A percentile compares a stretch with the other conserved stretches of the same genome.
Evolutionary conservation across 257 asterid genomes (phyloP).

Genomic region (Schizonepeta tenuifolia): DNA sequence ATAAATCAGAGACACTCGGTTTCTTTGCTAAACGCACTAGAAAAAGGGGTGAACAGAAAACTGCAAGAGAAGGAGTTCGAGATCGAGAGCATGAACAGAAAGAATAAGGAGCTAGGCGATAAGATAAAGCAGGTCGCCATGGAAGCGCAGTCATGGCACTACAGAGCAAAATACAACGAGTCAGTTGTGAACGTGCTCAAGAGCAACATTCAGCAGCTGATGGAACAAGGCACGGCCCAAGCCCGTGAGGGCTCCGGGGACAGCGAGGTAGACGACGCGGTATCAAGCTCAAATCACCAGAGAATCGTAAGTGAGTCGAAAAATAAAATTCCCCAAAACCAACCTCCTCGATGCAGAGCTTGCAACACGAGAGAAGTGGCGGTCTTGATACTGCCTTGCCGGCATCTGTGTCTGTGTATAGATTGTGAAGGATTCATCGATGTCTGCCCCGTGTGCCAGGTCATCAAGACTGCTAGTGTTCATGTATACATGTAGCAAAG

Average conservation of each 20-base stretch:
- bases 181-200: constrained; percentile 58
- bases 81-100: constrained; percentile 58
- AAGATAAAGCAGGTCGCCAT: constrained; percentile 60
- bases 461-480: constrained; percentile 71
- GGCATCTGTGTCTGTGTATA: constrained; percentile 68
- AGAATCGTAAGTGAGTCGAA: constrained; percentile 32
- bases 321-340: constrained; percentile 21
- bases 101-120: constrained; percentile 68
- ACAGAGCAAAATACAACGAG: constrained; percentile 74
- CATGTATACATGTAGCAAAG: constrained; percentile 59
- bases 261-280: constrained; percentile 71
- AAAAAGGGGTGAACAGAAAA: constrained; percentile 50
- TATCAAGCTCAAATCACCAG: constrained; percentile 53
- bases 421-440: constrained; percentile 64
- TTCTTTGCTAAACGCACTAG: constrained; percentile 52
- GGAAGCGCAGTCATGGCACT: constrained; percentile 81
- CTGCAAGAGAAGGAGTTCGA: constrained; percentile 65
- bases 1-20: constrained; percentile 58
- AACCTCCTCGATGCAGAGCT: constrained; percentile 45
- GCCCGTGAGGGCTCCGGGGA: constrained; percentile 79
- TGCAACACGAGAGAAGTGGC: constrained; percentile 52
- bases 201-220: constrained; percentile 64
- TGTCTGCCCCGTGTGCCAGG: constrained; percentile 69
- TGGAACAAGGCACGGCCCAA: constrained; percentile 50
- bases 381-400: constrained; percentile 61